Evolutionary conservation across 1,284 basidiomycete species (phyloP).

Genomic region (Ustilago bromivora): DNA sequence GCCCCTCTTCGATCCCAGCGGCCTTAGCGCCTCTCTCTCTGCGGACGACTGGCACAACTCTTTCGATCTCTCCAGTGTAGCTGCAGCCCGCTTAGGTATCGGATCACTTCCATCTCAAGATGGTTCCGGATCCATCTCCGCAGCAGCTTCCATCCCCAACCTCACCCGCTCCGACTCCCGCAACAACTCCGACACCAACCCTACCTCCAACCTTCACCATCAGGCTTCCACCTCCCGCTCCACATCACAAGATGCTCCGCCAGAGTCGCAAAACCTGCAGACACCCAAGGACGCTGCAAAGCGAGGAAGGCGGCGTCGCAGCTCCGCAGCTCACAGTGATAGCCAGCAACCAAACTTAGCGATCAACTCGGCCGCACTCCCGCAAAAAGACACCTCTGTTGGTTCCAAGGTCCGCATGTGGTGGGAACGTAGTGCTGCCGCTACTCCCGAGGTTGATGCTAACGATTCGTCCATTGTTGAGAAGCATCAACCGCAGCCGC

Average conservation of each 20-base stretch:
- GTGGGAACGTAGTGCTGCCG: slow-evolving; percentile 48
- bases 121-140: slow-evolving; percentile 27
- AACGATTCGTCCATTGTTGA: slow-evolving; percentile 26
- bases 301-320: slow-evolving; percentile 43
- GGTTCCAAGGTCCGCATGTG: slow-evolving; percentile 53
- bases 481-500: background rate
- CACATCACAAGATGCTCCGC: slow-evolving; percentile 13
- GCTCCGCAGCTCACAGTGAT: slow-evolving; percentile 25
- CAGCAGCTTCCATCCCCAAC: slow-evolving; percentile 27
- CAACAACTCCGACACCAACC: slow-evolving; percentile 21
- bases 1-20: slow-evolving; percentile 52
- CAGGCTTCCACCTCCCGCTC: slow-evolving; percentile 12
- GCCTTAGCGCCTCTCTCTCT: slow-evolving; percentile 53
- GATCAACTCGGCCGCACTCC: slow-evolving; percentile 11
- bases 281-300: slow-evolving; percentile 8
- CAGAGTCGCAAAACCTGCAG: background rate
- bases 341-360: background rate
- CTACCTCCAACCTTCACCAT: slow-evolving; percentile 11
- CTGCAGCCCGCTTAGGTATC: slow-evolving; percentile 49
- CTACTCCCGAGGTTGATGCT: slow-evolving; percentile 17
- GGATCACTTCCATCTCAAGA: slow-evolving; percentile 38
- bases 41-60: slow-evolving; percentile 52
- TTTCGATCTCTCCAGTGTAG: slow-evolving; percentile 49
- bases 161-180: slow-evolving; percentile 38
- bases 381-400: slow-evolving; percentile 42